Base-by-base conservation (phyloP, 768 basidiomycete species). In the Suillus variegatus region DNA sequence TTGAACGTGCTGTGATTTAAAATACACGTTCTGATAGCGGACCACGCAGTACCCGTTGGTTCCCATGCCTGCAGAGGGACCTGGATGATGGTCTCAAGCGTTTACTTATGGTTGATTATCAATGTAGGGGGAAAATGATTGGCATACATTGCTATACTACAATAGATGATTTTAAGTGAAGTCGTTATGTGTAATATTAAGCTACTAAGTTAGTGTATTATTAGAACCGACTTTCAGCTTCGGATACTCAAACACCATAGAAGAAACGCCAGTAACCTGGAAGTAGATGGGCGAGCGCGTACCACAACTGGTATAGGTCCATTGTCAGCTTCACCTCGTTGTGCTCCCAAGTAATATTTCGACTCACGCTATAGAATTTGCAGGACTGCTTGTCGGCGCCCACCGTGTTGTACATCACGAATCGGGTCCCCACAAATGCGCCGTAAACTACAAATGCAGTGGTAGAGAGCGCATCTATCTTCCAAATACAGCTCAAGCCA, bases 211-310 rank as follows among this genome's bases (percentile, higher is more conserved):
- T 28, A 28, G 14, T 28, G 16, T 51, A 51, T 28, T 7, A 51
- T 51, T 28, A 16, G 14, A 71, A 51, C 14, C 2, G 9, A 18
- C n/a, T n/a, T 40, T 25, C 38, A 58, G 14, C 57, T 25, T 16
- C 22, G 2, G 16, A 58, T 54, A 18, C 52, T 54, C 32, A 40
- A 25, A 51, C 63, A 20, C 64, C 71, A 38, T 76, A 75, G 66
- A 76, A 70, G 32, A 69, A 76, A 41, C 79, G 76, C 77, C 78
- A 78, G 61, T 79, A 78, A 0, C 76, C 77, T 0, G 77, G 77
- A 25, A 78, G 67, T 54, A 77, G 60, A 43, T 79, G 77, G 3
- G 74, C 75, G 9, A 77, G 65, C 5, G 75, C 73, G 64, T 77
- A 77, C 77, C 78, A 78, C 12, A 79, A 38, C 77, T 78, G 20